Evolutionary conservation across 768 basidiomycete species (phyloP), one percentile per base, ranked within the genome.

Genomic region (Leccinum subgranulosum): DNA sequence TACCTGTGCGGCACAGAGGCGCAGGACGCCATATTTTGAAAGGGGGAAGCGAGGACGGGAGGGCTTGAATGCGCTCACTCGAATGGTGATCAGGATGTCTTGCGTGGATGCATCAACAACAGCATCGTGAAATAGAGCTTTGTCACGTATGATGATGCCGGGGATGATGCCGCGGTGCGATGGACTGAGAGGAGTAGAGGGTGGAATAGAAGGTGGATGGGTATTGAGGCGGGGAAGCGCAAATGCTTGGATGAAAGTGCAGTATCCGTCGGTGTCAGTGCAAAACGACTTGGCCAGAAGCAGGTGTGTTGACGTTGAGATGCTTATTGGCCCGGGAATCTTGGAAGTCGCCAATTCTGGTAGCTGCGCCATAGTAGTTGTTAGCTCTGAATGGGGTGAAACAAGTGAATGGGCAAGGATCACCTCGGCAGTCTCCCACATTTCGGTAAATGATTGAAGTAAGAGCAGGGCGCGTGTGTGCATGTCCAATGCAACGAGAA

Each of bases 271-370:
- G 3, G n/a, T 9, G n/a, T 6, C 10, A 14, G 33, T 43, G 28
- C 27, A 53, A 33, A 52, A 43, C 1, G 59, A 57, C 33, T 29
- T 19, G 10, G 61, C 53, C 3, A 68, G 28, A 1, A 68, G 17
- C 6, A 67, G 31, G 54, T 67, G 64, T 3, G 66, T 66, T 15
- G 59, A 66, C 6, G 66, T 67, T 6, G 64, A 67, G 17, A 67
- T 33, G 21, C 51, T 46, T 39, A 11, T 36, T 3, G 45, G 58
- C 8, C n/a, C 4, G n/a, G 28, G 36, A 1, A 29, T 36, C 0
- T 21, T 27, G 10, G 14, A 8, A 4, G 10, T 14, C 2, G 4
- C 15, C 29, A 25, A 19, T 34, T 55, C 29, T 23, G 45, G 10
- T 2, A 48, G 14, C 66, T 66, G 25, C 17, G 21, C 19, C n/a